phyloP scores from a whole-genome alignment of 140 eudicot genomes.

The Bidens hawaiensis region DNA sequence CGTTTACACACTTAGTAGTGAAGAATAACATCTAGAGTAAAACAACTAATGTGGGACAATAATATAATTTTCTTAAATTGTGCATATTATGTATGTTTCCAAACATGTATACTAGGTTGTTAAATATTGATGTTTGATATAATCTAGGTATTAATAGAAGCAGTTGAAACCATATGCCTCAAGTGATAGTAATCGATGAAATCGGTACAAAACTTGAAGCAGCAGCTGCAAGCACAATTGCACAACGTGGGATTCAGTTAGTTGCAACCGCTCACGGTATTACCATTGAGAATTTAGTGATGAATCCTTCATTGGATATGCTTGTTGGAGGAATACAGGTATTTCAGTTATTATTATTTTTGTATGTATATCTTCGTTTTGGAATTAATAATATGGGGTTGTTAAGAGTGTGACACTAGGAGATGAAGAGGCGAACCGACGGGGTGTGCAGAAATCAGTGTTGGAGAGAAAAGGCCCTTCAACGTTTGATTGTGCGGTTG shows the following conservation, averaged over 20 bases:
- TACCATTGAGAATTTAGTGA: slow-evolving; percentile 82
- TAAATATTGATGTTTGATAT: slow-evolving; percentile 4
- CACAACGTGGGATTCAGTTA: slow-evolving; percentile 97
- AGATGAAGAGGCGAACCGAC: slow-evolving; percentile 94
- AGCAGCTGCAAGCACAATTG: slow-evolving; percentile 95
- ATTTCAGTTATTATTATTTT: neutral
- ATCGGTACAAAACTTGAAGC: slow-evolving; percentile 99
- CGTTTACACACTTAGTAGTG: no score
- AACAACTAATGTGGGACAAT: no score
- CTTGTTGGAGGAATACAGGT: slow-evolving; percentile 99
- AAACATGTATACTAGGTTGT: slow-evolving; percentile 17
- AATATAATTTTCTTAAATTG: neutral
- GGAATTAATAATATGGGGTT: slow-evolving; percentile 7
- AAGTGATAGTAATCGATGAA: slow-evolving; percentile 97
- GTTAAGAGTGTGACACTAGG: slow-evolving; percentile 91
- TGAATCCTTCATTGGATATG: slow-evolving; percentile 95
- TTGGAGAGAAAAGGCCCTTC: slow-evolving; percentile 93
- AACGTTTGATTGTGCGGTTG: slow-evolving; percentile 81
- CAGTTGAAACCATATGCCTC: slow-evolving; percentile 99
- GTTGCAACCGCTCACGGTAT: slow-evolving; percentile 99
- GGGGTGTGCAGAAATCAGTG: slow-evolving; percentile 91
- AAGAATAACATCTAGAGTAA: no score
- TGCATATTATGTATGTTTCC: slow-evolving; percentile 9
- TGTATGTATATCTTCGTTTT: neutral
- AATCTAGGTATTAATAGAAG: slow-evolving; percentile 84